Percentiles rank a stretch among this genome's conserved stretches.
phyloP scores from a whole-genome alignment of 768 basidiomycete species.

The Mycena rebaudengoi region DNA sequence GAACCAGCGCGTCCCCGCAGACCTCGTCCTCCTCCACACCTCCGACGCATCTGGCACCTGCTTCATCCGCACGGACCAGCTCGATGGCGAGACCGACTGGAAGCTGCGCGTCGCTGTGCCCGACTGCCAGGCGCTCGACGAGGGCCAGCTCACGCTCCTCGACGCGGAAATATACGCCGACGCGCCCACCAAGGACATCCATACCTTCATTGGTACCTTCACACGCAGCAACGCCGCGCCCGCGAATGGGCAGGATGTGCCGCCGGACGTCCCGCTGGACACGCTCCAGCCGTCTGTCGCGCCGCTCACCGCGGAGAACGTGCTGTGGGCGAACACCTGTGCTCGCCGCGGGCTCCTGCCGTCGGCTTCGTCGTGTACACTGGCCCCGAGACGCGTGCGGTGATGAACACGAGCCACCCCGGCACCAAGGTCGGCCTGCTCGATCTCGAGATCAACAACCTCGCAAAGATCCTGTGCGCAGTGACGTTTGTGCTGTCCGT shows the following conservation, averaged over 20 bases:
- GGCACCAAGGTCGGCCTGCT: constrained; percentile 92
- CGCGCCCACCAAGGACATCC: constrained; percentile 95
- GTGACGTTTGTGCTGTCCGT: constrained; percentile 94
- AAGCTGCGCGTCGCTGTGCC: constrained; percentile 92
- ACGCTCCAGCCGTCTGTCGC: constrained; percentile 68
- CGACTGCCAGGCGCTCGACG: constrained; percentile 77
- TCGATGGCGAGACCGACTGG: constrained; percentile 99
- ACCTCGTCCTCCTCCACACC: constrained; percentile 89
- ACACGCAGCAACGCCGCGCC: constrained; percentile 62
- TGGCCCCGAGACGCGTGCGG: constrained; percentile 93
- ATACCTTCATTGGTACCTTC: constrained; percentile 93
- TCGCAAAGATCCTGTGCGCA: constrained; percentile 96
- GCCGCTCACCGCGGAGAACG: constrained; percentile 94
- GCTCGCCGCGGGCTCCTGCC: constrained; percentile 91
- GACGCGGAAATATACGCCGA: constrained; percentile 96
- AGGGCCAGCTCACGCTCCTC: constrained; percentile 63
- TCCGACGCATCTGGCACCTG: constrained; percentile 92
- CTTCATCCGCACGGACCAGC: constrained; percentile 96
- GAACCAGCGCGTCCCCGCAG: constrained; percentile 96
- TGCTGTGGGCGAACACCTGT: constrained; percentile 98
- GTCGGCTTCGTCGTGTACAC: constrained; percentile 96
- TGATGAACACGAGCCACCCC: constrained; percentile 98
- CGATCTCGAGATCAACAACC: constrained; percentile 93
- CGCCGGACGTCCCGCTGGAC: constrained; percentile 49
- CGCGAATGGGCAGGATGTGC: constrained; percentile 31